A percentile compares a stretch with the other conserved stretches of the same genome.
phyloP scores from a whole-genome alignment of 202 grass and related monocot genomes.

The Schoenoplectus triqueter region DNA sequence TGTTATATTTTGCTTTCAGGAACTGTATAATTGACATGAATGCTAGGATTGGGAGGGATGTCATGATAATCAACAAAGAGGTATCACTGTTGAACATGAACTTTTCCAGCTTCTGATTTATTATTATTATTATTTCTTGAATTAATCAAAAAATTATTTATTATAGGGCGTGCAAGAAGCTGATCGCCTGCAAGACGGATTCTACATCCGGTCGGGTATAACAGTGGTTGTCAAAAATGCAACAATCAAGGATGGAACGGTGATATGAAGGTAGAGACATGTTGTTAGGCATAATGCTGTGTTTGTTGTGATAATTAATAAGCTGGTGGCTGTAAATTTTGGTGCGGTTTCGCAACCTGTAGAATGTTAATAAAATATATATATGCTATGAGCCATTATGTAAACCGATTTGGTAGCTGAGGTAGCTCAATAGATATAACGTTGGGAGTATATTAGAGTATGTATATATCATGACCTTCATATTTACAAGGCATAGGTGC shows the following conservation, averaged over 20 bases:
- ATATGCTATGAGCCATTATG: slow-evolving; percentile 34
- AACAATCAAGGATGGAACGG: slow-evolving; percentile 58
- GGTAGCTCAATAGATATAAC: slow-evolving; percentile 19
- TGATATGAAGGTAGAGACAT: slow-evolving; percentile 46
- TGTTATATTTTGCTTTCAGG: slow-evolving; percentile 40
- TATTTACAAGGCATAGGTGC: not conserved
- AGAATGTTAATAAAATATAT: slow-evolving; percentile 11
- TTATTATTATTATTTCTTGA: not conserved
- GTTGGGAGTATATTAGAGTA: not conserved
- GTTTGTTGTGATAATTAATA: slow-evolving; percentile 32
- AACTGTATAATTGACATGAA: slow-evolving; percentile 87
- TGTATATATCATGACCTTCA: not conserved
- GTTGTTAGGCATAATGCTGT: not conserved
- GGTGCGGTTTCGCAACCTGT: not conserved
- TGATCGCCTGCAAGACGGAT: slow-evolving; percentile 59
- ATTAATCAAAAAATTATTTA: not conserved
- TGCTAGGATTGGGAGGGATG: slow-evolving; percentile 62
- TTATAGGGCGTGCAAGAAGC: slow-evolving; percentile 70
- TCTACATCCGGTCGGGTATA: slow-evolving; percentile 71
- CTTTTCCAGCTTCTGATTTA: not conserved
- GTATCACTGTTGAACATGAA: slow-evolving; percentile 33
- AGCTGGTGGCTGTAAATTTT: slow-evolving; percentile 12
- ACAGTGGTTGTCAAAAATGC: slow-evolving; percentile 60
- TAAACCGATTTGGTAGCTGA: slow-evolving; percentile 35
- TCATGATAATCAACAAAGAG: slow-evolving; percentile 53